phyloP scores from a whole-genome alignment of 306 rosid genomes.

The Mimosa bimucronata region DNA sequence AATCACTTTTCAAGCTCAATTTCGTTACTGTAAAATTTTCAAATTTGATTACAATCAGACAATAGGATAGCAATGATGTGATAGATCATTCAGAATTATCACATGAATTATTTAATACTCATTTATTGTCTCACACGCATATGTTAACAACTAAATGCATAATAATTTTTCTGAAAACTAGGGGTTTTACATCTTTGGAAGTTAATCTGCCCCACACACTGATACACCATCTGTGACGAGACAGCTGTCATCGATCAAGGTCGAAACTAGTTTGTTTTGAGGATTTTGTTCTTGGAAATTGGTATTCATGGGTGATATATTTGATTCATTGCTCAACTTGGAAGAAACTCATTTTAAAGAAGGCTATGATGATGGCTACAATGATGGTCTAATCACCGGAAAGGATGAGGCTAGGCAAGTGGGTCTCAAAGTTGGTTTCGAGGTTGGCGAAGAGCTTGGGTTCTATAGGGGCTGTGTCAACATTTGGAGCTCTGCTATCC shows the following conservation, averaged over 20 bases:
- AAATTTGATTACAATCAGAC: not conserved
- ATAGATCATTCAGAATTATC: not conserved
- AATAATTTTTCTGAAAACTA: not conserved
- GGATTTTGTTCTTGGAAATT: not conserved
- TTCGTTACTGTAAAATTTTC: not conserved
- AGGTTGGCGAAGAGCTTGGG: constrained; percentile 79
- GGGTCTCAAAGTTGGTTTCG: constrained; percentile 80
- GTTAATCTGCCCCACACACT: not conserved
- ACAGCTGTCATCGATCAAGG: not conserved
- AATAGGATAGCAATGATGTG: no score
- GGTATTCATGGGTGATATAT: constrained; percentile 57
- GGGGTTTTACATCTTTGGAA: not conserved
- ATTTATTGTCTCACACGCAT: not conserved
- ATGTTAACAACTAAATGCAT: not conserved
- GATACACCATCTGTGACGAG: not conserved
- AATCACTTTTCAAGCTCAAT: not conserved
- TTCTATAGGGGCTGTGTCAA: constrained; percentile 75
- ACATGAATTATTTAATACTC: not conserved
- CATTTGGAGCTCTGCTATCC: constrained; percentile 59
- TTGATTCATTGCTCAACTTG: constrained; percentile 59
- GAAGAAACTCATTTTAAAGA: constrained; percentile 69
- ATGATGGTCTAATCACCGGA: constrained; percentile 56
- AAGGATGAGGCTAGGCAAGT: constrained; percentile 67
- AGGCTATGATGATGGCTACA: constrained; percentile 72
- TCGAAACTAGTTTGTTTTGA: not conserved